These are phyloP conservation scores for Sedum album DNA, from an alignment of 164 flowering plant species.

Conservation along the genomic window DNA sequence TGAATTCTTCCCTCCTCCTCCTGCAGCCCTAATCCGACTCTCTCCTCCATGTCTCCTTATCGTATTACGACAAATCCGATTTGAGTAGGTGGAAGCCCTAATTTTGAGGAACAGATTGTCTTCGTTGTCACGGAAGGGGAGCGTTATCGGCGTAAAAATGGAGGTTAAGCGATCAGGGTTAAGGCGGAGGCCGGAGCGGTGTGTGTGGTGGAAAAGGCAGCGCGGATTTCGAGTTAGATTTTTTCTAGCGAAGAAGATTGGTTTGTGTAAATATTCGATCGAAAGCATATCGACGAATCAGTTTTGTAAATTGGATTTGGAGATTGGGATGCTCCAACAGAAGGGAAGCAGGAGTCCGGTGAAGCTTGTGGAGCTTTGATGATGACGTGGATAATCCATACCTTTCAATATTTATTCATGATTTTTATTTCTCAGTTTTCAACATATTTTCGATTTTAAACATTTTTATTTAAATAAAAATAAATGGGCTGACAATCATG, in stretches of 20 bases:
- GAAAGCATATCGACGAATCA: not conserved
- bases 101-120: not conserved
- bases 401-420: too few relatives aligned
- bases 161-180: not conserved
- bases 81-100: not conserved
- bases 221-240: not conserved
- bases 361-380: too few relatives aligned
- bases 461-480: too few relatives aligned
- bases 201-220: not conserved
- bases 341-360: too few relatives aligned
- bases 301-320: too few relatives aligned
- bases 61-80: not conserved
- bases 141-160: too few relatives aligned
- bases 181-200: not conserved
- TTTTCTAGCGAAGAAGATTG: not conserved
- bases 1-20: constrained; percentile 45
- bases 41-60: not conserved
- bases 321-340: too few relatives aligned
- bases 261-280: not conserved
- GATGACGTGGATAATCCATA: too few relatives aligned
- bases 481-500: too few relatives aligned
- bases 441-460: too few relatives aligned
- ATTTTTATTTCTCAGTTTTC: too few relatives aligned
- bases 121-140: not conserved
- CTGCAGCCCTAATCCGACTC: constrained; percentile 2